phyloP scores from a whole-genome alignment of 163 green algal genomes.

The Chlamydomonas reinhardtii region DNA sequence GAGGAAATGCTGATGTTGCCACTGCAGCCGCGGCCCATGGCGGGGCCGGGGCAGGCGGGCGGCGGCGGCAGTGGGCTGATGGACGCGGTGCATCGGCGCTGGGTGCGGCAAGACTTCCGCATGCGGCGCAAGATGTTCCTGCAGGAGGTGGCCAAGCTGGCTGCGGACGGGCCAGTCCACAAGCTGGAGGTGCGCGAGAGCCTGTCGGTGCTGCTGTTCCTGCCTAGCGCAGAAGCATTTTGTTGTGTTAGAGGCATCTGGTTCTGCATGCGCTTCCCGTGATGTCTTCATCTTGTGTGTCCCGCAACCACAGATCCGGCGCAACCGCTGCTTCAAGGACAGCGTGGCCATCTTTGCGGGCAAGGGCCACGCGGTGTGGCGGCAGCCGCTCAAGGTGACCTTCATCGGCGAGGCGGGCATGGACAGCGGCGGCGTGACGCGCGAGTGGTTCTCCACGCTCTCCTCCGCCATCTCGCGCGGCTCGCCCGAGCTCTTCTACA shows the following conservation, averaged over 20 bases:
- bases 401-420: conserved; percentile 76
- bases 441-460: conserved; percentile 75
- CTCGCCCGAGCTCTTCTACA: conserved; percentile 73
- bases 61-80: conserved; percentile 9
- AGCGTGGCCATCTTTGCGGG: conserved; percentile 63
- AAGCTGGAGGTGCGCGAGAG: conserved; percentile 66
- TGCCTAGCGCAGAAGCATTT: too few relatives aligned
- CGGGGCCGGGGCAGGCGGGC: conserved; percentile 30
- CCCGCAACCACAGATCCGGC: conserved; percentile 36
- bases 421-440: conserved; percentile 74
- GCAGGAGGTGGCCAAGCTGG: conserved; percentile 74
- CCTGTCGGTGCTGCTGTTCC: not conserved
- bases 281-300: too few relatives aligned
- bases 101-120: conserved; percentile 71
- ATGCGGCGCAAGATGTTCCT: conserved; percentile 72
- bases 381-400: conserved; percentile 72
- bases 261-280: too few relatives aligned
- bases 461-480: conserved; percentile 66
- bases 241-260: too few relatives aligned
- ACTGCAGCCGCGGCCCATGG: conserved; percentile 60
- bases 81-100: conserved; percentile 53
- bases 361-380: conserved; percentile 74
- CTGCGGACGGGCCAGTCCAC: conserved; percentile 68
- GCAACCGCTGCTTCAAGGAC: conserved; percentile 75
- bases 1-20: conserved; percentile 76